Conservation (phyloP, 148 eudicot genomes). For the Cornus controversa region DNA sequence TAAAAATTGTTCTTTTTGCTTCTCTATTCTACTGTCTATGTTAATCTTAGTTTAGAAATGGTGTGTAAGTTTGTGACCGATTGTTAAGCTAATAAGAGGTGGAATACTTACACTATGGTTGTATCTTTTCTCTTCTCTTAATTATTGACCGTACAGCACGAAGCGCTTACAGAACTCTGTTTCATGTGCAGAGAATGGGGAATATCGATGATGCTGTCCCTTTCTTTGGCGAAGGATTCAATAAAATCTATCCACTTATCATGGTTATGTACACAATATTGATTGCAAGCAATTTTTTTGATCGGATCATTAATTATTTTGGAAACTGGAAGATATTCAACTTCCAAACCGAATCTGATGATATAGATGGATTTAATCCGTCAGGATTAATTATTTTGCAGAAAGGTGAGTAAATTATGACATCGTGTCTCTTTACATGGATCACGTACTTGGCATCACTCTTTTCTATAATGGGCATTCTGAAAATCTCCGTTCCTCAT, state of each 20-base stretch:
- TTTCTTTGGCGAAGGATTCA: constrained; percentile 88
- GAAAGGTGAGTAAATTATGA: constrained; percentile 52
- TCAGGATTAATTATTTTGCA: constrained; percentile 87
- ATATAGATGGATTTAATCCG: constrained; percentile 84
- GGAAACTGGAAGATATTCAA: constrained; percentile 90
- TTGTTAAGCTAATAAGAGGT: too few relatives aligned
- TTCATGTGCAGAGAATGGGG: constrained; percentile 79
- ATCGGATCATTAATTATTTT: constrained; percentile 67
- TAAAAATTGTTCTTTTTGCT: too few relatives aligned
- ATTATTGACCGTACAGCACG: not conserved
- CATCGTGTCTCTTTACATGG: constrained; percentile 3
- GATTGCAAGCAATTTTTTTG: constrained; percentile 91
- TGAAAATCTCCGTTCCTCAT: not conserved
- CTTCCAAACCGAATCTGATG: constrained; percentile 65
- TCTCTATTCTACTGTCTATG: too few relatives aligned
- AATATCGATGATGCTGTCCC: constrained; percentile 96
- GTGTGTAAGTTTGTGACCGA: too few relatives aligned
- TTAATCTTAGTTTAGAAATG: too few relatives aligned
- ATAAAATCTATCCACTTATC: constrained; percentile 86
- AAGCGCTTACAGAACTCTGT: not conserved
- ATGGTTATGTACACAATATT: constrained; percentile 90
- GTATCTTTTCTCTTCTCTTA: not conserved
- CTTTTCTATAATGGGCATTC: not conserved
- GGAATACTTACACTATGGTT: too few relatives aligned
- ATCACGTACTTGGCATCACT: not conserved